These are phyloP conservation scores for Dissophora ornata DNA, from an alignment of 192 early-diverging fungal species.

Conservation along the genomic window DNA sequence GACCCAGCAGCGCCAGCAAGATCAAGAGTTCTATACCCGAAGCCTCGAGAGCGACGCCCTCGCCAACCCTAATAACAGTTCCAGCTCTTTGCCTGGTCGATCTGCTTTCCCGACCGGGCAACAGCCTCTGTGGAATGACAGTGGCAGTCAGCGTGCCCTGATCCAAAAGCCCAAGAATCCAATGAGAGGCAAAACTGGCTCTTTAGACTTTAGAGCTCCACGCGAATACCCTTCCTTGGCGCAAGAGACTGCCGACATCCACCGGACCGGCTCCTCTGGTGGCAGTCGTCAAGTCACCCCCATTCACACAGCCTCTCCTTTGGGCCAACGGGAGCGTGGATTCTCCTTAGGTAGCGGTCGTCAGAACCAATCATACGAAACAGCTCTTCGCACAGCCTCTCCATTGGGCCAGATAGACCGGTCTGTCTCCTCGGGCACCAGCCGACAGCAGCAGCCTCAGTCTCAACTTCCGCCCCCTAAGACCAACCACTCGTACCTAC, in stretches of 20 bases:
- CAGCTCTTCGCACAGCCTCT: no score
- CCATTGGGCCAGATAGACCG: background rate
- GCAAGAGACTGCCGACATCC: no score
- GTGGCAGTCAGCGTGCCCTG: conserved; percentile 9
- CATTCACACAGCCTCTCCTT: no score
- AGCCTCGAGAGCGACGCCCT: background rate
- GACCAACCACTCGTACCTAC: no score
- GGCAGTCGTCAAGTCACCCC: no score
- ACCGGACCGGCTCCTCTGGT: background rate
- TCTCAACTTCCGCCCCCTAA: no score
- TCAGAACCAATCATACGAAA: no score
- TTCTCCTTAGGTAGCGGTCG: no score
- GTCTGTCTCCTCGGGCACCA: no score
- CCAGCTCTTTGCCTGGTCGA: no score
- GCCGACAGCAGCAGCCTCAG: no score
- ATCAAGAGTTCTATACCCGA: background rate
- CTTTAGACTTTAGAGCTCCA: conserved; percentile 1
- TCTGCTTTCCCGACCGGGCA: conserved; percentile 4
- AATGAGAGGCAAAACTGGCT: background rate
- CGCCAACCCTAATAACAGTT: background rate
- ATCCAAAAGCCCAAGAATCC: conserved; percentile 10
- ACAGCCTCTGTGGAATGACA: background rate
- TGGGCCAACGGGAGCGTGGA: no score
- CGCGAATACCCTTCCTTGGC: conserved; percentile 5
- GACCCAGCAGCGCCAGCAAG: conserved; percentile 19